Conservation (phyloP, 306 rosid species). For the Fragaria nilgerrensis region DNA sequence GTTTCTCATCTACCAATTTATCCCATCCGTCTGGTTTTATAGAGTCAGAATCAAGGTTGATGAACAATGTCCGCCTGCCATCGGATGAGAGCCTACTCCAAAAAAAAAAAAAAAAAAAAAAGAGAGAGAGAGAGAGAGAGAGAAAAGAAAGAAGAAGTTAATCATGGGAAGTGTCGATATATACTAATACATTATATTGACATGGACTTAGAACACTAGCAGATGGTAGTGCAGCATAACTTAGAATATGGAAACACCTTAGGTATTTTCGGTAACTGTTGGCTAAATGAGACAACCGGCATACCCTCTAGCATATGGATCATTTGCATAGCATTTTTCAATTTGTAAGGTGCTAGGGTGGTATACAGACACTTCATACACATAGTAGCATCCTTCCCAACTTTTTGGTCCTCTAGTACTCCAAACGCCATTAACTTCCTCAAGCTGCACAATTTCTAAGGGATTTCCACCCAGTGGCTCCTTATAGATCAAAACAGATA, state of each 20-base stretch:
- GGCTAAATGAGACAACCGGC: slow-evolving; percentile 32
- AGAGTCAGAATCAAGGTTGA: slow-evolving; percentile 51
- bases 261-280: slow-evolving; percentile 28
- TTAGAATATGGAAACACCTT: slow-evolving; percentile 30
- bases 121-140: no score
- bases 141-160: not conserved
- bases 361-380: slow-evolving; percentile 79
- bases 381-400: slow-evolving; percentile 92
- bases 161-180: slow-evolving; percentile 10
- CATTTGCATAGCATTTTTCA: slow-evolving; percentile 78
- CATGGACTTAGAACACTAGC: not conserved
- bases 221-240: slow-evolving; percentile 11
- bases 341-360: slow-evolving; percentile 72
- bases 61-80: slow-evolving; percentile 63
- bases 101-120: slow-evolving; percentile 3
- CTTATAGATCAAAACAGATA: slow-evolving; percentile 55
- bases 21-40: slow-evolving; percentile 86
- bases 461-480: slow-evolving; percentile 63
- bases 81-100: slow-evolving; percentile 78
- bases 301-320: slow-evolving; percentile 98
- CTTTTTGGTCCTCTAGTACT: slow-evolving; percentile 64
- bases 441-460: slow-evolving; percentile 63
- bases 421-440: slow-evolving; percentile 86
- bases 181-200: slow-evolving; percentile 8
- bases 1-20: slow-evolving; percentile 65